These are phyloP conservation scores for Pseudohalonectria lignicola DNA, from an alignment of 2,329 filamentous ascomycete genomes.

Conservation along the genomic window DNA sequence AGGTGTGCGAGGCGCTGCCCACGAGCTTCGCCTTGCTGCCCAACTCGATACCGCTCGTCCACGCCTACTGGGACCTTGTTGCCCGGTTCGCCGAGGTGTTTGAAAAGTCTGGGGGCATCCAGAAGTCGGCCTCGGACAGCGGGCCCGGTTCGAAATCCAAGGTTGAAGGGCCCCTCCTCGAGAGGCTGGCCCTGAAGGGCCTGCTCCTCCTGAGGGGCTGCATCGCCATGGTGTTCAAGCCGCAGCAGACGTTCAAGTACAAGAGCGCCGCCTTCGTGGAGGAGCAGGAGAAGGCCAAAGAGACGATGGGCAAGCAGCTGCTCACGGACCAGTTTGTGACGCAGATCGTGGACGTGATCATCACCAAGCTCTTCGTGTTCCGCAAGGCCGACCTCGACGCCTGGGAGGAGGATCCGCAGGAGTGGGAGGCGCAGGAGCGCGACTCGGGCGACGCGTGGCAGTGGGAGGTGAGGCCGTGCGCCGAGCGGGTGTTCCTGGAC, in stretches of 20 bases:
- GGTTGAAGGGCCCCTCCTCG: conserved; percentile 52
- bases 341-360: conserved; percentile 72
- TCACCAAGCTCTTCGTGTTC: conserved; percentile 83
- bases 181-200: conserved; percentile 74
- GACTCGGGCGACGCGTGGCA: conserved; percentile 79
- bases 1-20: conserved; percentile 71
- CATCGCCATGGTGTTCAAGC: conserved; percentile 74
- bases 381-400: conserved; percentile 73
- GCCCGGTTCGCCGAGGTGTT: conserved; percentile 67
- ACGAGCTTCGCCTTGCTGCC: conserved; percentile 76
- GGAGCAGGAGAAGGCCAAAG: conserved; percentile 60
- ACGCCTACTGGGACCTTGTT: conserved; percentile 78
- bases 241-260: conserved; percentile 74
- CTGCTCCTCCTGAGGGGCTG: conserved; percentile 74
- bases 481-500: conserved; percentile 89
- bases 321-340: conserved; percentile 67
- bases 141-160: conserved; percentile 29
- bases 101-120: conserved; percentile 47
- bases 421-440: conserved; percentile 89
- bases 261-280: conserved; percentile 62
- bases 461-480: conserved; percentile 83
- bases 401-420: conserved; percentile 91
- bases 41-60: conserved; percentile 64
- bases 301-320: conserved; percentile 60
- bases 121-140: conserved; percentile 25